Conservation (phyloP, 2,329 filamentous ascomycete genomes). For the Epichloe uncinata region DNA sequence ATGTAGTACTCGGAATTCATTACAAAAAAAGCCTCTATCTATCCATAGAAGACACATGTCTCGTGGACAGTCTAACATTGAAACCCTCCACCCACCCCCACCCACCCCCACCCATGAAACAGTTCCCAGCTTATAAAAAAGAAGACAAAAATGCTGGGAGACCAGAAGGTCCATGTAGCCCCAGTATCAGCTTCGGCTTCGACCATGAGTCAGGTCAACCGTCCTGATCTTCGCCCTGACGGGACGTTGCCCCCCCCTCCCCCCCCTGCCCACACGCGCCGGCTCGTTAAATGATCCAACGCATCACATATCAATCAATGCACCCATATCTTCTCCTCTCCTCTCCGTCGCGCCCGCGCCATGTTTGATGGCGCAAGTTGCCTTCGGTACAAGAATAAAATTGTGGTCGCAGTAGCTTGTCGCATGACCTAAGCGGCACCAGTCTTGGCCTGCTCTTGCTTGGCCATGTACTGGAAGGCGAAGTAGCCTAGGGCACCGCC, state of each 20-base stretch:
- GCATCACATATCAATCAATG: neutral
- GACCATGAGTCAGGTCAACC: neutral
- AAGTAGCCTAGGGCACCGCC: conserved; percentile 67
- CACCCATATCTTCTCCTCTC: neutral
- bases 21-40: conserved; percentile 1
- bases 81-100: neutral
- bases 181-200: neutral
- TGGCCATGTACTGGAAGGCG: conserved; percentile 66
- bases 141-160: conserved; percentile 1
- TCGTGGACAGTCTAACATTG: conserved; percentile 3
- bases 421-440: conserved; percentile 1
- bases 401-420: neutral
- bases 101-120: neutral
- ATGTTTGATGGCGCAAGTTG: neutral
- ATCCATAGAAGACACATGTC: conserved; percentile 3
- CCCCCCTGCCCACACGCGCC: neutral
- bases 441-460: conserved; percentile 25
- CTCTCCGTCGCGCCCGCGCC: neutral
- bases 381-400: neutral
- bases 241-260: neutral
- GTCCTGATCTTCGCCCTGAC: neutral
- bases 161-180: neutral
- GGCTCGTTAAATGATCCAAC: neutral
- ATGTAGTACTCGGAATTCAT: neutral
- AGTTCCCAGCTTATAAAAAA: conserved; percentile 1